Evolutionary conservation across 257 asterid genomes (phyloP), one percentile per base, ranked within the genome.

Genomic region (Fraxinus quadrangulata): DNA sequence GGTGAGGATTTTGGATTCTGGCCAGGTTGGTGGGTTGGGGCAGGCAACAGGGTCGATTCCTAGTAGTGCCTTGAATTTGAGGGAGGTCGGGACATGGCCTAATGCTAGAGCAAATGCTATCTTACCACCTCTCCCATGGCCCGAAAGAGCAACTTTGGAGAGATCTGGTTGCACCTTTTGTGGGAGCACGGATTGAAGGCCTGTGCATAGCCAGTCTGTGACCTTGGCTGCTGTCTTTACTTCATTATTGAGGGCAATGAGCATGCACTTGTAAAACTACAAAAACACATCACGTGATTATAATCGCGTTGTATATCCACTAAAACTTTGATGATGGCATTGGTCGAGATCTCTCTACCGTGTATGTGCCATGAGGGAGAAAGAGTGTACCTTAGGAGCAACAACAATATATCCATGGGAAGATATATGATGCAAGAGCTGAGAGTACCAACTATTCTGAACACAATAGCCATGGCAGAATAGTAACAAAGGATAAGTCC

Each of bases 61-160:
- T 16, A 92, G 67, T 42, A 92, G 69, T 6, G 95, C 96, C 39
- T 89, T 85, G 91, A 88, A 81, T 19, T 77, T 82, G 67, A 87
- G 89, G 24, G 83, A 14, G 3, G 84, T 78, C 6, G 85, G 78
- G 10, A 40, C 83, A 14, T 81, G 76, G 72, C 83, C 88, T 33
- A 89, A 70, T 36, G 92, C 97, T 1, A 89, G 80, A 75, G 87
- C 77, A 71, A 92, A 91, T 21, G 96, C 91, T 13, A 56, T 79
- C 70, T 88, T 87, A 3, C 92, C 94, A 3, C 96, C 95, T 49
- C 91, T 79, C 78, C 95, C 84, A 88, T 92, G 97, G 72, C 97
- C 97, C 40, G 86, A 78, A 6, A 91, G 86, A 21, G 86, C 92
- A 1, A 89, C 75, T 37, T 76, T 85, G 19, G 84, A 73, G 72